Conservation (phyloP, 305 asterid genomes). For the Fraxinus latifolia region DNA sequence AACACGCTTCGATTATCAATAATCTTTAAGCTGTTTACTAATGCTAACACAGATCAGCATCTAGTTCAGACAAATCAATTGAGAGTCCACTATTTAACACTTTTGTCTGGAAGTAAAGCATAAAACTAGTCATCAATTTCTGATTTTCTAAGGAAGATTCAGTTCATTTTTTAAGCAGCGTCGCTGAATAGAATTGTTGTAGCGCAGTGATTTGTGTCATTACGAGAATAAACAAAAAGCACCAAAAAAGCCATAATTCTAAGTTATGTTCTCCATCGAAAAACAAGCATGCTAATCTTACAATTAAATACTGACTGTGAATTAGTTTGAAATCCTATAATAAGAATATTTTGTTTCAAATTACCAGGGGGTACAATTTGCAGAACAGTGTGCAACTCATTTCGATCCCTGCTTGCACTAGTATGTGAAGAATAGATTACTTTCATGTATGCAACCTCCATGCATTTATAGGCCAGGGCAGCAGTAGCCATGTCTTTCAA, state of each 20-base stretch:
- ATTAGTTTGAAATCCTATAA: conserved; percentile 9
- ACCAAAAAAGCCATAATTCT: background rate
- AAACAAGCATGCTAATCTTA: conserved; percentile 1
- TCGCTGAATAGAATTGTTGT: background rate
- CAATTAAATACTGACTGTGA: background rate
- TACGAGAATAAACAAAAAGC: background rate
- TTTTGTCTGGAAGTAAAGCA: background rate
- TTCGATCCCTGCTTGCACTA: conserved; percentile 61
- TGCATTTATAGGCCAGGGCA: conserved; percentile 92
- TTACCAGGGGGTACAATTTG: conserved; percentile 79
- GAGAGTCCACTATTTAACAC: background rate
- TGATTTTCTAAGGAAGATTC: background rate
- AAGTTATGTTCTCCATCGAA: background rate
- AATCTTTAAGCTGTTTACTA: background rate
- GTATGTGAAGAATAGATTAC: conserved; percentile 71
- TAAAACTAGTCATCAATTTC: background rate
- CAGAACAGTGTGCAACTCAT: conserved; percentile 65
- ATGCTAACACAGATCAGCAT: background rate
- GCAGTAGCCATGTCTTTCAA: conserved; percentile 88
- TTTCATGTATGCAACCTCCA: conserved; percentile 85
- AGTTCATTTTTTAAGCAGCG: background rate
- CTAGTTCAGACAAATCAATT: background rate
- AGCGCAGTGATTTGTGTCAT: background rate
- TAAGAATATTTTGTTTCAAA: conserved; percentile 10
- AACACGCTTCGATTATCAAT: background rate